A percentile compares a stretch with the other conserved stretches of the same genome.
phyloP scores from a whole-genome alignment of 306 rosid genomes.

The Malus fusca region DNA sequence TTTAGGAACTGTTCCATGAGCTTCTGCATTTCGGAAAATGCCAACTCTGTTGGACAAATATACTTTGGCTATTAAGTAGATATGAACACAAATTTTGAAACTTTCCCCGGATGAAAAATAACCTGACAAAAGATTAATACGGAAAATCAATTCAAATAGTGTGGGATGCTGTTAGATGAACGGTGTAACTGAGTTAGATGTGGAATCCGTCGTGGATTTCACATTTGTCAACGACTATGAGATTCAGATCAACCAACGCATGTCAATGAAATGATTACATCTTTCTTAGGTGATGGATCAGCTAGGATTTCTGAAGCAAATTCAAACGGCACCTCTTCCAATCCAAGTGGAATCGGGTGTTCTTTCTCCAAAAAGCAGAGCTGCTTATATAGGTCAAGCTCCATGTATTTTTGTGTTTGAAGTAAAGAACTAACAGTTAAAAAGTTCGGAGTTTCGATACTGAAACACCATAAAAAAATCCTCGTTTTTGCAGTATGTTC shows the following conservation, averaged over 20 bases:
- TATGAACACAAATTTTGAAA: conserved; percentile 47
- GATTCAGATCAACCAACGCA: background rate
- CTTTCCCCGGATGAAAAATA: conserved; percentile 49
- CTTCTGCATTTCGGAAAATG: conserved; percentile 47
- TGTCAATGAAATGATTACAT: conserved; percentile 27
- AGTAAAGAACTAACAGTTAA: background rate
- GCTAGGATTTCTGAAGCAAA: conserved; percentile 61
- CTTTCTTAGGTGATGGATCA: conserved; percentile 59
- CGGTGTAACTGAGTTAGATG: background rate
- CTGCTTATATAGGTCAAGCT: conserved; percentile 21
- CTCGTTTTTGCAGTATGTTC: background rate
- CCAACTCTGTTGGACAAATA: background rate
- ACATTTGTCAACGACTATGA: background rate
- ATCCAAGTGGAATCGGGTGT: conserved; percentile 75
- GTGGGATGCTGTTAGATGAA: background rate
- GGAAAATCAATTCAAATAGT: background rate
- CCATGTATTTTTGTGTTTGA: background rate
- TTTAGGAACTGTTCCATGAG: conserved; percentile 65
- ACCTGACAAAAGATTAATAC: conserved; percentile 32
- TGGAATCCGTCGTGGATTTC: background rate
- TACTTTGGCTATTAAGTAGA: conserved; percentile 3
- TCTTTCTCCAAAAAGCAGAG: conserved; percentile 77
- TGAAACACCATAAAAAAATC: too few species aligned
- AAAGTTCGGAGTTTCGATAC: too few species aligned
- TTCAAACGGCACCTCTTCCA: conserved; percentile 68